Evolutionary conservation across 192 early-diverging fungal species (phyloP).

Genomic region (Linnemannia elongata): DNA sequence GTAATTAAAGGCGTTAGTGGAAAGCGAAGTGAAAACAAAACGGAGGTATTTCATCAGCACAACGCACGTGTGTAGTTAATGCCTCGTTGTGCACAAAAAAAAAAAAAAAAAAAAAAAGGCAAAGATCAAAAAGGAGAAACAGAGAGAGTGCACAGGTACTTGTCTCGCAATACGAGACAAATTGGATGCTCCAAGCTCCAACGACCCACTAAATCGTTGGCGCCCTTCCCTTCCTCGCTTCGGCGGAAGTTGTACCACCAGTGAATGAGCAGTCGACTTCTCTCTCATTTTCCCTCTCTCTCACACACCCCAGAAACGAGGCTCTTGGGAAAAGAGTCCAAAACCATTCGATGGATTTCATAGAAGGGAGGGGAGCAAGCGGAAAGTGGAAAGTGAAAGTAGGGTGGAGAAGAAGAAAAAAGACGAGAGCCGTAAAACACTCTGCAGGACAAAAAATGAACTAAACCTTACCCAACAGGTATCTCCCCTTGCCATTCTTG

Average conservation of each 20-base stretch:
- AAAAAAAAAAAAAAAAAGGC: background rate
- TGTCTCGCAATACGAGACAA: background rate
- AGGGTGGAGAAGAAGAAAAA: background rate
- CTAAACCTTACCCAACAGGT: conserved; percentile 34
- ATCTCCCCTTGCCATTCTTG: conserved; percentile 49
- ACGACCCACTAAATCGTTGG: background rate
- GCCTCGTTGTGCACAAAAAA: background rate
- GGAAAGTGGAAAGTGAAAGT: background rate
- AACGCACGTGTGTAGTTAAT: background rate
- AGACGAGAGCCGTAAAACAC: background rate
- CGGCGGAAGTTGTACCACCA: background rate
- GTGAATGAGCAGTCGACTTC: background rate
- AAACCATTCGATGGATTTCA: background rate
- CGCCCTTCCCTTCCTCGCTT: background rate
- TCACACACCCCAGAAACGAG: conserved; percentile 2
- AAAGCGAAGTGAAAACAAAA: background rate
- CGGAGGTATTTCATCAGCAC: background rate
- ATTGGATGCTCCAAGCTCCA: background rate
- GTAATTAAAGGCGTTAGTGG: background rate
- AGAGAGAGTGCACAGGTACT: background rate
- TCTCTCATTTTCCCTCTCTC: background rate
- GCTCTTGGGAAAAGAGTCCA: conserved; percentile 2
- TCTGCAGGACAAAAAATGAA: background rate
- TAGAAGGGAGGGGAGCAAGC: background rate
- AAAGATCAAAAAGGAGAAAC: background rate